Conservation (phyloP, 441 rosid species). For the Erysimum cheiri region DNA sequence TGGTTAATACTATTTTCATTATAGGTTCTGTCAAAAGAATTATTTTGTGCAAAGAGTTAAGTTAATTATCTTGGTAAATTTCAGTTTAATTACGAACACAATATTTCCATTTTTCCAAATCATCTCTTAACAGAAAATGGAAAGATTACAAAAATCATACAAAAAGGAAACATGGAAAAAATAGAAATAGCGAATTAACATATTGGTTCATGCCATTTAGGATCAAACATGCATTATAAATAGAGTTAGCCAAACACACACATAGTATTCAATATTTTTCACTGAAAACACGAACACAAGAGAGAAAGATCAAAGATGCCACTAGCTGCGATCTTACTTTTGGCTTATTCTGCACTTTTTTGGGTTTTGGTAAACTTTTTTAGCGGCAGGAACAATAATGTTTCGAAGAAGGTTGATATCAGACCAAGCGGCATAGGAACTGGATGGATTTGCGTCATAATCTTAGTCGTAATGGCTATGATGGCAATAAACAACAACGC, state of each 20-base stretch:
- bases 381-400: slow-evolving; percentile 4
- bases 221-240: slow-evolving; percentile 6
- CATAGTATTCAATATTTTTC: neutral
- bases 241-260: neutral
- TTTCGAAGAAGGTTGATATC: neutral
- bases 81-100: neutral
- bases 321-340: neutral
- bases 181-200: neutral
- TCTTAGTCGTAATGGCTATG: slow-evolving; percentile 1
- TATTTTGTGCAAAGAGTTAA: too few relatives aligned
- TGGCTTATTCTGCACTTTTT: neutral
- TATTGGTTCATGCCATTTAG: neutral
- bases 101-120: neutral
- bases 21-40: too few relatives aligned
- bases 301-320: slow-evolving; percentile 26
- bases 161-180: neutral
- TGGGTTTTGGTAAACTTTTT: neutral
- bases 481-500: slow-evolving; percentile 6
- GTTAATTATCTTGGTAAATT: too few relatives aligned
- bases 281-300: neutral
- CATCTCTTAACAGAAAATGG: neutral
- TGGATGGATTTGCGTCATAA: slow-evolving; percentile 7
- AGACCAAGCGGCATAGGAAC: slow-evolving; percentile 31
- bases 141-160: neutral
- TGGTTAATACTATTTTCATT: too few relatives aligned